Conservation (phyloP, 2,329 filamentous ascomycete genomes). For the Exophiala sideris region DNA sequence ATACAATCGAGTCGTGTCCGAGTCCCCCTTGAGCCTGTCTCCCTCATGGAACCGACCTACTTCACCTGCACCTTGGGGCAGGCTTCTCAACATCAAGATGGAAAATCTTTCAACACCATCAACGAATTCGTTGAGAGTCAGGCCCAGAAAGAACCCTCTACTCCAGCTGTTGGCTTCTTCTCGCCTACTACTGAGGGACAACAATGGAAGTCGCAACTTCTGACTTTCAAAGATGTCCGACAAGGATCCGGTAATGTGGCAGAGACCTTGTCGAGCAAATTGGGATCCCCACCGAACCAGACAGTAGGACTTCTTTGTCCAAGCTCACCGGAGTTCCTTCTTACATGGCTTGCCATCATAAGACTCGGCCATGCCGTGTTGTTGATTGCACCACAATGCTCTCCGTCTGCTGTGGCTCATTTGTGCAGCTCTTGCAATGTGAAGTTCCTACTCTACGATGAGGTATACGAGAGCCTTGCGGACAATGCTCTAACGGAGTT, state of each 20-base stretch:
- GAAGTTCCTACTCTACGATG: conserved; percentile 46
- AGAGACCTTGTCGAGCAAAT: conserved; percentile 11
- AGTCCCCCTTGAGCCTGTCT: not conserved
- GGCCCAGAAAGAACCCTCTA: conserved; percentile 37
- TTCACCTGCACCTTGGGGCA: conserved; percentile 62
- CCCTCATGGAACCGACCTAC: conserved; percentile 43
- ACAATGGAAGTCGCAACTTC: conserved; percentile 6
- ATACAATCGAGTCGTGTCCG: too few species aligned
- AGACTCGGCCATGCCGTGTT: conserved; percentile 54
- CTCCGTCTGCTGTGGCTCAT: conserved; percentile 47
- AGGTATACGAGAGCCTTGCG: conserved; percentile 24
- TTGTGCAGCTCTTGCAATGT: conserved; percentile 50
- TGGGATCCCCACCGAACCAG: conserved; percentile 15
- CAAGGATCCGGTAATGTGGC: conserved; percentile 12
- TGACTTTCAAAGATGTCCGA: conserved; percentile 17
- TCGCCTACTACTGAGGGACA: not conserved
- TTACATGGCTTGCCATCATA: conserved; percentile 60
- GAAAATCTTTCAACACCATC: conserved; percentile 41
- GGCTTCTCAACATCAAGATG: conserved; percentile 40
- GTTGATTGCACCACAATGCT: conserved; percentile 55
- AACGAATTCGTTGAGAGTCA: conserved; percentile 51
- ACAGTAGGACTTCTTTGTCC: conserved; percentile 55
- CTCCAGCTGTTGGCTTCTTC: conserved; percentile 51
- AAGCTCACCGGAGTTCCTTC: conserved; percentile 57
- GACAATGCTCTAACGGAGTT: not conserved